Evolutionary conservation across 257 asterid species (phyloP).

Genomic region (Nicotiana paniculata): DNA sequence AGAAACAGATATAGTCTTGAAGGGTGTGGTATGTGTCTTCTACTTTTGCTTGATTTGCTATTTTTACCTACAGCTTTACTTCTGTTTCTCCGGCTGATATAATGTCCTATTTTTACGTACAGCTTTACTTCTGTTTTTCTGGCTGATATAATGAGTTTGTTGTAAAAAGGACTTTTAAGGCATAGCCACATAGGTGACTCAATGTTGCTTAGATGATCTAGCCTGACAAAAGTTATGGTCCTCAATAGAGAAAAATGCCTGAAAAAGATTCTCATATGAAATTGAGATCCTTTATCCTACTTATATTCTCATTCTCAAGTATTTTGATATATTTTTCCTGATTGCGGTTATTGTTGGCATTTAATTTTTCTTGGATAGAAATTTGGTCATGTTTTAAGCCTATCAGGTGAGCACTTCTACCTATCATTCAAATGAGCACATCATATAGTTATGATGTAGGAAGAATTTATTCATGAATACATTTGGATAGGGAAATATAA

Average conservation of each 20-base stretch:
- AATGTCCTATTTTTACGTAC: neutral
- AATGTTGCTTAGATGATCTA: neutral
- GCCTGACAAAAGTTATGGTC: neutral
- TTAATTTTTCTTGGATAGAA: neutral
- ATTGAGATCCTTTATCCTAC: neutral
- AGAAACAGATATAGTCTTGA: slow-evolving; percentile 88
- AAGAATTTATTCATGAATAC: neutral
- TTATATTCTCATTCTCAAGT: neutral
- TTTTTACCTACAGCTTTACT: neutral
- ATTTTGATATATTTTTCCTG: neutral
- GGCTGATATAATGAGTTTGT: neutral
- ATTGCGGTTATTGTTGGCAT: neutral
- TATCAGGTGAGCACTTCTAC: neutral
- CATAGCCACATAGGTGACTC: neutral
- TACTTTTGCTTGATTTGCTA: neutral
- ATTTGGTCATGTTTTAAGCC: neutral
- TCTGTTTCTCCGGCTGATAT: neutral
- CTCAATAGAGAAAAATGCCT: neutral
- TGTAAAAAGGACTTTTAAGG: neutral
- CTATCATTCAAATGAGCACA: neutral
- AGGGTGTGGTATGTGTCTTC: slow-evolving; percentile 79
- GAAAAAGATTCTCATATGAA: neutral
- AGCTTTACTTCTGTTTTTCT: neutral
- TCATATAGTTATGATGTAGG: neutral
- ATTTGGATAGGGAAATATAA: neutral